These are phyloP conservation scores for Auricularia sp. DNA, from an alignment of 768 basidiomycete genomes.

Conservation along the genomic window DNA sequence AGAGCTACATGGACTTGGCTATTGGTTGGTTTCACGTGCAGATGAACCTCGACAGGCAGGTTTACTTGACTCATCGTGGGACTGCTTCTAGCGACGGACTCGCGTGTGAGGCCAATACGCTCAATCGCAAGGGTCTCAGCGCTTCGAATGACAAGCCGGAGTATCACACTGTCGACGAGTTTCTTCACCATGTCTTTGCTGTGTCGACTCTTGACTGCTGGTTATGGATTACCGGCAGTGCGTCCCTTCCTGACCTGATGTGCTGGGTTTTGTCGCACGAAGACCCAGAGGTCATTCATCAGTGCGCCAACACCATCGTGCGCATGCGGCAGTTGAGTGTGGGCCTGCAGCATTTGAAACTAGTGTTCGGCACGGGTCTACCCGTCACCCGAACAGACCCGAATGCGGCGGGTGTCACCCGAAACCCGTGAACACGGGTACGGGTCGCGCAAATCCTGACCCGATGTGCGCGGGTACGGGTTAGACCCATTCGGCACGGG, in stretches of 20 bases:
- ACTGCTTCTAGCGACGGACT: neutral
- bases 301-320: neutral
- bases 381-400: no score
- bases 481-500: no score
- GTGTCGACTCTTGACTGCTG: neutral
- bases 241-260: neutral
- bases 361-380: no score
- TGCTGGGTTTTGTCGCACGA: neutral
- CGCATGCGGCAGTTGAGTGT: neutral
- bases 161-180: neutral
- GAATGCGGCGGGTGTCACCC: no score
- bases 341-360: neutral
- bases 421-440: no score
- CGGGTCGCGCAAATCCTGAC: no score
- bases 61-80: neutral
- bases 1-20: neutral
- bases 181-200: neutral
- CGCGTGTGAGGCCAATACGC: neutral
- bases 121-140: neutral
- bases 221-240: neutral
- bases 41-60: neutral
- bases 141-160: neutral
- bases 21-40: neutral
- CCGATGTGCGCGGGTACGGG: no score
- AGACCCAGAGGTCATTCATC: neutral